Evolutionary conservation across 805 yeast genomes (phyloP), one percentile per base, ranked within the genome.

Genomic region (Yamadazyma nakazawae): DNA sequence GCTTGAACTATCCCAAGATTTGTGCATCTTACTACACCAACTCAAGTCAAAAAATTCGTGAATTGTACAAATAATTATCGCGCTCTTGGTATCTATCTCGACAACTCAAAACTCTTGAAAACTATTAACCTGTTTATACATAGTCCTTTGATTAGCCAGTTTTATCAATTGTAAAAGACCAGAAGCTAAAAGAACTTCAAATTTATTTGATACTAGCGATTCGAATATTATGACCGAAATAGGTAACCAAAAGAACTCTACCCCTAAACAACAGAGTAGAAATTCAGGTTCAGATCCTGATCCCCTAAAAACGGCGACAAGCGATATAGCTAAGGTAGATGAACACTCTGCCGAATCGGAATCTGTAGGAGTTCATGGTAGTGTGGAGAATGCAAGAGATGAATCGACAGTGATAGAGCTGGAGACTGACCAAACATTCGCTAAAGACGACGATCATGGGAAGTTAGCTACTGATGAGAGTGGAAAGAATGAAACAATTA

Each of bases 51-150:
- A 34, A 34, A 34, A n/a, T 16, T 37, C 39, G 39, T 37, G 39
- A 37, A 11, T 30, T 18, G 30, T 12, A 12, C 25, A 37, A 37
- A 18, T 37, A 28, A 12, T 28, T 28, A 28, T 28, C 32, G 32
- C 39, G 39, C 39, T 21, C 39, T 17, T 19, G 28, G 14, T 24
- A 16, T 24, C 14, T 37, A 24, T n/a, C 41, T 38, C 41, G 41
- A 38, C 41, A 38, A 38, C 12, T 13, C 34, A 26, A 38, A 38
- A 38, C 41, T 21, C 34, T 26, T 38, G 7, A 10, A 25, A 12
- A 14, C n/a, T 11, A 37, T 25, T 37, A 32, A 38, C 16, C 25
- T 34, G 19, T 28, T 19, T 34, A 14, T 34, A 34, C 11, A 14
- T 16, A 16, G n/a, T 34, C 6, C 11, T n/a, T 10, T 10, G 19